Evolutionary conservation across 192 early-diverging fungal species (phyloP), one percentile per base, ranked within the genome.

Genomic region (Backusella australiensis): DNA sequence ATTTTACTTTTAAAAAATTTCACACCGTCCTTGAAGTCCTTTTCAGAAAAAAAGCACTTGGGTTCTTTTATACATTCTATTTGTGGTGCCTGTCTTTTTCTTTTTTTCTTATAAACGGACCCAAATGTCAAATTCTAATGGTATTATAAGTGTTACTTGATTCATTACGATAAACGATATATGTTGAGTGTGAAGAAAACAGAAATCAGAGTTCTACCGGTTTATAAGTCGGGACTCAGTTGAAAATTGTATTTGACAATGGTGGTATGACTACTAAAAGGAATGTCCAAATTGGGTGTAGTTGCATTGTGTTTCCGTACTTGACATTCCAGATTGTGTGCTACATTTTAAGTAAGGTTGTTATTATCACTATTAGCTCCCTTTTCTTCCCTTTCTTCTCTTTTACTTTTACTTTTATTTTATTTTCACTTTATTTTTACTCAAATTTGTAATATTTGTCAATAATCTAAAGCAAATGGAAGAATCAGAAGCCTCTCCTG

Each of bases 221-320:
- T 63, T 63, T 63, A 8, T 63, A 23, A 63, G 56, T 63, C 56
- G 56, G 56, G 23, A 9, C 56, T 44, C 42, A 44, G 9, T 63
- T 23, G 56, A 26, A 26, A 59, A 59, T 59, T 59, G 12, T 59
- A 59, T 59, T 59, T 59, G 56, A 63, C 56, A 26, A 63, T 63
- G 11, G n/a, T 63, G 23, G 23, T 63, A 63, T 63, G 56, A 63
- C 56, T 63, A 29, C 56, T 59, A 21, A 59, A 59, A 59, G 23
- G 53, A 59, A 59, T 59, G 53, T 59, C 53, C 53, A 23, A 59
- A 59, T 59, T 59, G 53, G 53, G 53, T 59, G 53, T 59, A 59
- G 53, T 26, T 12, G n/a, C 23, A 29, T 63, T 63, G 23, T 63
- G 46, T 49, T n/a, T 49, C 46, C 46, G 46, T 49, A 12, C 23